Conservation (phyloP, 225 moss, liverwort and hornwort genomes). For the Bryoerythrophyllum caledonicum region DNA sequence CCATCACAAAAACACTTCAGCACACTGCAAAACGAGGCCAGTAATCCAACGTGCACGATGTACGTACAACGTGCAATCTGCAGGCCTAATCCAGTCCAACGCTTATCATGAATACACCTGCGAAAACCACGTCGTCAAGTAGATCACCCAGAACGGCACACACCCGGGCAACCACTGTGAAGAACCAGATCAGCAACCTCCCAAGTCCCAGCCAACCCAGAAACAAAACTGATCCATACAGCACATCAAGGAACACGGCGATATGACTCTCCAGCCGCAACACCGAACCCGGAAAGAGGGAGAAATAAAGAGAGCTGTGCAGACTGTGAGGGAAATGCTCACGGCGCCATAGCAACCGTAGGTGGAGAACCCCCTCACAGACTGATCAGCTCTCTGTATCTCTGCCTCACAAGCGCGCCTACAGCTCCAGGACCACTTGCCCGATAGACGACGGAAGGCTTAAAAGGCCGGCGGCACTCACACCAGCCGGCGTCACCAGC, state of each 20-base stretch:
- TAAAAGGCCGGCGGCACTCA: neutral
- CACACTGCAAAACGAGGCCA: neutral
- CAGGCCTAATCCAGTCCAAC: neutral
- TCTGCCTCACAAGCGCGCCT: constrained; percentile 14
- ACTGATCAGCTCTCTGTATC: constrained; percentile 28
- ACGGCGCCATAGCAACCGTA: neutral
- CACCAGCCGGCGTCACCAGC: neutral
- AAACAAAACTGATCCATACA: neutral
- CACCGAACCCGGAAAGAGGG: neutral
- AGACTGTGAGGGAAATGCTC: constrained; percentile 30
- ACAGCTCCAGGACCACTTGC: neutral
- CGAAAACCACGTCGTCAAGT: neutral
- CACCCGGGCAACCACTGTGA: neutral
- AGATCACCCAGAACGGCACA: neutral
- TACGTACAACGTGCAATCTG: neutral
- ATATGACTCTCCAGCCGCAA: too few species aligned
- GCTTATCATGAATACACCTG: neutral
- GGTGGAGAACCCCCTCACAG: constrained; percentile 18
- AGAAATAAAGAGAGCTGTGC: constrained; percentile 30
- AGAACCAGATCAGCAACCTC: neutral
- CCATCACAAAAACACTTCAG: neutral
- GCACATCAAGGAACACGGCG: too few species aligned
- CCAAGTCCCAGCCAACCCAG: too few species aligned
- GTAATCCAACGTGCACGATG: too few species aligned
- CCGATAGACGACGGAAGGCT: neutral